Evolutionary conservation across 1,284 basidiomycete genomes (phyloP).

Genomic region (Cronartium quercuum): DNA sequence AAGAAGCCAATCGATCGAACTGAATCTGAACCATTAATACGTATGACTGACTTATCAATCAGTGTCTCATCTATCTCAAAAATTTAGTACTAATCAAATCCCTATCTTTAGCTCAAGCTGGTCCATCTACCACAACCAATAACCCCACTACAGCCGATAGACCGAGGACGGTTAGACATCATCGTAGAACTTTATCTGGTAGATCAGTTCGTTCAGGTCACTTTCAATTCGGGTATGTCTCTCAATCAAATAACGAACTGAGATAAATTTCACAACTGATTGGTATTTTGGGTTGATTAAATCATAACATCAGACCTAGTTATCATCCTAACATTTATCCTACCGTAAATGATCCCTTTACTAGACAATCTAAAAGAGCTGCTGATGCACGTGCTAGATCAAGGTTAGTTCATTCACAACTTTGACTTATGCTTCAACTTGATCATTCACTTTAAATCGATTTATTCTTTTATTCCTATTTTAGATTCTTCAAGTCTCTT

Average conservation of each 20-base stretch:
- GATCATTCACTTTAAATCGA: background rate
- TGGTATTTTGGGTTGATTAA: background rate
- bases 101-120: conserved; percentile 20
- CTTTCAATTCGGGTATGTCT: conserved; percentile 27
- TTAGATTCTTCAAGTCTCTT: conserved; percentile 24
- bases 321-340: conserved; percentile 35
- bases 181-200: conserved; percentile 28
- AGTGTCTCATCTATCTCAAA: background rate
- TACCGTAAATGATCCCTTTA: conserved; percentile 24
- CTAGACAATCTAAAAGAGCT: conserved; percentile 20
- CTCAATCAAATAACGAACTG: background rate
- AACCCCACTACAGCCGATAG: background rate
- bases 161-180: conserved; percentile 26
- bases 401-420: background rate
- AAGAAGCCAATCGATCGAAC: background rate
- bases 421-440: background rate
- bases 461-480: background rate
- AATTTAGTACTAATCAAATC: background rate
- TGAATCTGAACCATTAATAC: conserved; percentile 20
- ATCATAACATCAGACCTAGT: background rate
- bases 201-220: conserved; percentile 25
- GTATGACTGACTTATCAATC: background rate
- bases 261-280: background rate
- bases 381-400: conserved; percentile 32
- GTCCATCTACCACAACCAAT: background rate